A percentile compares a stretch with the other conserved stretches of the same genome.
phyloP scores from a whole-genome alignment of 495 filamentous ascomycete genomes.

The Neurospora intermedia region DNA sequence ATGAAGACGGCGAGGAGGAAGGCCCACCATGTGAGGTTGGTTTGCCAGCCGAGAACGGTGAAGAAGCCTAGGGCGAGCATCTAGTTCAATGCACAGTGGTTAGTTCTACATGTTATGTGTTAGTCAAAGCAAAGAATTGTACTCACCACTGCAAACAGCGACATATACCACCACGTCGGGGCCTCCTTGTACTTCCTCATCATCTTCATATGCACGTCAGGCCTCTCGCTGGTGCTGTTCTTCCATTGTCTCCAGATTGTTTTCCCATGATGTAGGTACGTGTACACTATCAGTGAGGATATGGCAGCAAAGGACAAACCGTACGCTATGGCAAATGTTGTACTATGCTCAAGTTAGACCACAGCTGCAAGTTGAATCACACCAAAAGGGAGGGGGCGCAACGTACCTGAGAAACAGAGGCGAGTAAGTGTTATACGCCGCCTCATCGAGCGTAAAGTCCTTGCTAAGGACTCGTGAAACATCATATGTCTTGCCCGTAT shows the following conservation, averaged over 20 bases:
- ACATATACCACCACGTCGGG: conserved; percentile 46
- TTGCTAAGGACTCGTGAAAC: conserved; percentile 41
- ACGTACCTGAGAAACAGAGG: conserved; percentile 47
- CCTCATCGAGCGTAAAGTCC: conserved; percentile 40
- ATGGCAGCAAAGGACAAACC: conserved; percentile 64
- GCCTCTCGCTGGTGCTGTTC: conserved; percentile 47
- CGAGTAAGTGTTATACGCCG: conserved; percentile 49
- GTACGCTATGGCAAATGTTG: conserved; percentile 53
- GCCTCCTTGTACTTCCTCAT: conserved; percentile 50
- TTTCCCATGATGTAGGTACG: conserved; percentile 53
- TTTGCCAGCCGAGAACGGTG: conserved; percentile 54
- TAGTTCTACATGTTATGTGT: conserved; percentile 16
- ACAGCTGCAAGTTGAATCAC: not conserved
- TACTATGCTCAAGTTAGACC: conserved; percentile 19
- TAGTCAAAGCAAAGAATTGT: not conserved
- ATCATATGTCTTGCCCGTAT: conserved; percentile 47
- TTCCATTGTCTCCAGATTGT: conserved; percentile 48
- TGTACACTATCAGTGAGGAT: conserved; percentile 53
- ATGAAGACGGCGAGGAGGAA: conserved; percentile 54
- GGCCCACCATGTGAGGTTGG: conserved; percentile 56
- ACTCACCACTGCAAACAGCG: conserved; percentile 35
- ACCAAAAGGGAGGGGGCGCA: too few species aligned
- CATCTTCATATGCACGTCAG: conserved; percentile 51
- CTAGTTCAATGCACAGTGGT: conserved; percentile 11
- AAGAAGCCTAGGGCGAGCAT: conserved; percentile 53